Base-by-base conservation (phyloP, 1,139 yeast species). In the Sugiyamaella novakii region DNA sequence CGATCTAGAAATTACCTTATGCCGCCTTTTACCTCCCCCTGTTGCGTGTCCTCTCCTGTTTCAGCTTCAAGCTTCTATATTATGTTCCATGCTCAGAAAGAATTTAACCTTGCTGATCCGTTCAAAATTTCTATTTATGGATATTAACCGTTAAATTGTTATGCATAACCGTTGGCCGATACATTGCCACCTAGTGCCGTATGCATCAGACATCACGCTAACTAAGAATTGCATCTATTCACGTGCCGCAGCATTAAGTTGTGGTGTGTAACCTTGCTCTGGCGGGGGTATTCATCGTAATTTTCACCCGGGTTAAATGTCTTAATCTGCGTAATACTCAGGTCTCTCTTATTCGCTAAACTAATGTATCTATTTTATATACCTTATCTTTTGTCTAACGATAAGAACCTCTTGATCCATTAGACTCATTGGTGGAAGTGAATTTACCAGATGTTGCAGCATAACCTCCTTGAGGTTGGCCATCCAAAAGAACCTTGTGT, bases 401-500 rank as follows among this genome's bases (percentile, higher is more conserved):
- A 36, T 49, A 49, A 8, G 45, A 22, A 12, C 53, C 56, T 10
- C 52, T 38, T 8, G 47, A 15, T n/a, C 58, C 58, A 18, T 50
- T 48, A 1, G 62, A 34, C 38, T 63, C 67, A 44, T 65, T 65
- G 3, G 66, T 64, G 1, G 67, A 62, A 8, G 45, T 33, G 50
- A 49, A 61, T 2, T 44, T 41, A 43, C 60, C 59, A 36, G 53
- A 56, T 37, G 44, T 35, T 11, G 61, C 42, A 7, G 44, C 54
- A 3, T 66, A 56, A 27, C 61, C 55, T 35, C 69, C 70, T 60
- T 77, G 76, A 51, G 75, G 71, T 12, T 71, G 64, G 45, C 95
- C 95, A 17, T 78, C 71, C 38, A 67, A 68, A 54, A 86, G 63
- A 47, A 86, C 84, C 52, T 67, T 63, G 54, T 75, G 76, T 51